These are phyloP conservation scores for Solanum corneliomulleri DNA, from an alignment of 257 asterid genomes.

Conservation along the genomic window DNA sequence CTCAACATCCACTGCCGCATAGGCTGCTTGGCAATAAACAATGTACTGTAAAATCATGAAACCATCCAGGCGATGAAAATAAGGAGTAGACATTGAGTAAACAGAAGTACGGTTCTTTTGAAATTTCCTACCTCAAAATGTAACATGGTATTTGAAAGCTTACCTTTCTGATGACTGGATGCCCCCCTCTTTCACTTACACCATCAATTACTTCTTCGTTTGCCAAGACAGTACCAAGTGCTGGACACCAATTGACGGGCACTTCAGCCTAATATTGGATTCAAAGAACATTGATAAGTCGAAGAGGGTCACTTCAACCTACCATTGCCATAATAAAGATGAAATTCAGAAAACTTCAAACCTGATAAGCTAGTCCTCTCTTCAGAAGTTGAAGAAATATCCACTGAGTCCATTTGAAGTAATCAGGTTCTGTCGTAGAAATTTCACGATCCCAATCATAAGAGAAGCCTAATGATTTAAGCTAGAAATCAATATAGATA, in stretches of 20 bases:
- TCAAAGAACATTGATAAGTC: not conserved
- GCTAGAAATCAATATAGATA: slow-evolving; percentile 38
- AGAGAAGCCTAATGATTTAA: slow-evolving; percentile 84
- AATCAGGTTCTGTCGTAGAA: slow-evolving; percentile 92
- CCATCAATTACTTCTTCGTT: slow-evolving; percentile 98
- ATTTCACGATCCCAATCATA: slow-evolving; percentile 98
- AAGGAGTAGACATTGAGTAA: slow-evolving; percentile 2
- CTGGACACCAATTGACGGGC: slow-evolving; percentile 99
- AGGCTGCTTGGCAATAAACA: slow-evolving; percentile 99
- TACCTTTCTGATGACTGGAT: slow-evolving; percentile 92
- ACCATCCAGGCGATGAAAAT: slow-evolving; percentile 52
- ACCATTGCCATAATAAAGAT: not conserved
- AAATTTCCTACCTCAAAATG: not conserved
- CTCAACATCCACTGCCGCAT: slow-evolving; percentile 99
- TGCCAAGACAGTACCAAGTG: slow-evolving; percentile 96
- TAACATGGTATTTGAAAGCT: slow-evolving; percentile 1
- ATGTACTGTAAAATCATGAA: slow-evolving; percentile 89
- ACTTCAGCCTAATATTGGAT: slow-evolving; percentile 72
- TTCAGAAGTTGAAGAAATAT: slow-evolving; percentile 93
- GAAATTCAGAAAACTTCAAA: slow-evolving; percentile 4
- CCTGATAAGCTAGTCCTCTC: slow-evolving; percentile 97
- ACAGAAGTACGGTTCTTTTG: not conserved
- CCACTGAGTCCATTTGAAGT: slow-evolving; percentile 98
- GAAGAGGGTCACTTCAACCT: not conserved
- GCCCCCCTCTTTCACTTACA: slow-evolving; percentile 98